Evolutionary conservation across 306 rosid species (phyloP).

Genomic region (Acacia crassicarpa): DNA sequence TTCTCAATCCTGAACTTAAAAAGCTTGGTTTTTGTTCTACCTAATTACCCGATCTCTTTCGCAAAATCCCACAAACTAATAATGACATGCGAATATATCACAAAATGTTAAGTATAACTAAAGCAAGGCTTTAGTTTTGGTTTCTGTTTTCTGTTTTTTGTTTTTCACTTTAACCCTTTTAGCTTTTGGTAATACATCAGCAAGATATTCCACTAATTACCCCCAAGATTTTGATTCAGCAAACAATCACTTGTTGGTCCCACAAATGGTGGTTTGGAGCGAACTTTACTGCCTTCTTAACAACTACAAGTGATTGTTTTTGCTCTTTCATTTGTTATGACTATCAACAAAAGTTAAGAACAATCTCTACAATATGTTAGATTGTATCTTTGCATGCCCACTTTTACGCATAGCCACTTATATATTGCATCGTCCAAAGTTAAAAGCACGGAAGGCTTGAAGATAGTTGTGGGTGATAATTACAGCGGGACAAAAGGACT

Average conservation of each 20-base stretch:
- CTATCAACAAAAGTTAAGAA: neutral
- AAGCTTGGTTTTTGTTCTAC: neutral
- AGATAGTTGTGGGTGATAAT: too few species aligned
- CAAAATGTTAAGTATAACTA: neutral
- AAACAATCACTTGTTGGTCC: constrained; percentile 30
- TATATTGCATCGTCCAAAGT: too few species aligned
- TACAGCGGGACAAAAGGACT: too few species aligned
- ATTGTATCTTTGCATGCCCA: too few species aligned
- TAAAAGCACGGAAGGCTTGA: too few species aligned
- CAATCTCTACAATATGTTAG: too few species aligned
- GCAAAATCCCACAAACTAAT: constrained; percentile 3
- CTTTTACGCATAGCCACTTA: too few species aligned
- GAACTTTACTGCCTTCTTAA: neutral
- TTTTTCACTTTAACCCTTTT: constrained; percentile 2
- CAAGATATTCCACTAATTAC: constrained; percentile 35
- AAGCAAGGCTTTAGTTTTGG: constrained; percentile 30
- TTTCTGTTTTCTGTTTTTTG: neutral
- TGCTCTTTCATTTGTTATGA: too few species aligned
- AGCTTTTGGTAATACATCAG: constrained; percentile 30
- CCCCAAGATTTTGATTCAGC: constrained; percentile 11
- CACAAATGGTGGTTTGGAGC: constrained; percentile 12
- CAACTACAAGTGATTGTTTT: neutral
- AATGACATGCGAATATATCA: neutral
- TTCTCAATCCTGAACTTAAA: neutral
- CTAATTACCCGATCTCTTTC: constrained; percentile 5